Percentiles rank a stretch among this genome's conserved stretches.
Conservation (phyloP, 2,329 filamentous ascomycete species). For the Diplodia sapinea region DNA sequence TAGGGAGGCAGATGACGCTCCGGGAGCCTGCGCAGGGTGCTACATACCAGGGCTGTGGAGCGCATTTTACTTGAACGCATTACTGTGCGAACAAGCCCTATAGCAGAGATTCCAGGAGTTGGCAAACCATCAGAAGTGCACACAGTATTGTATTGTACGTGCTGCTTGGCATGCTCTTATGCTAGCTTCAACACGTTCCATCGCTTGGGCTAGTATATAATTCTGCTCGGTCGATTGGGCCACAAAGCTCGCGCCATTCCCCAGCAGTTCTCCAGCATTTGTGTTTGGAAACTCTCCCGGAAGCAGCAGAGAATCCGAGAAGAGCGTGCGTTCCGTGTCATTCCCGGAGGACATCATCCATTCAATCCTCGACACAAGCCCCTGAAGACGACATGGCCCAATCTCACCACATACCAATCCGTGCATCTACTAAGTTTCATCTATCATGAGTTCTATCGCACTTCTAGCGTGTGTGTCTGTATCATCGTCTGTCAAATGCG, state of each 20-base stretch:
- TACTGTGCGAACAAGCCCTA: background rate
- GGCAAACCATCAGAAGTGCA: too few relatives aligned
- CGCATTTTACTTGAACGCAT: background rate
- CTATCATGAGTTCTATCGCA: background rate
- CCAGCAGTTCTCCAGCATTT: background rate
- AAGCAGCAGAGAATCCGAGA: background rate
- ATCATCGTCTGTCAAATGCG: background rate
- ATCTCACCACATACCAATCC: background rate
- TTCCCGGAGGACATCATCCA: background rate
- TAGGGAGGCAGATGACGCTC: background rate
- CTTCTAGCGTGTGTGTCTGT: background rate
- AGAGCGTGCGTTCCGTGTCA: background rate
- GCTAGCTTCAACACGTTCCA: too few relatives aligned
- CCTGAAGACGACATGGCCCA: background rate
- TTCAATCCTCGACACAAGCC: background rate
- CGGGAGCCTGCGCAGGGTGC: too few relatives aligned
- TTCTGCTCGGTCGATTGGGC: too few relatives aligned
- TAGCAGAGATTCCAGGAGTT: background rate
- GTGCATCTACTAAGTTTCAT: background rate
- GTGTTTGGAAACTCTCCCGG: background rate
- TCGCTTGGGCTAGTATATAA: too few relatives aligned
- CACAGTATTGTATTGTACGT: too few relatives aligned
- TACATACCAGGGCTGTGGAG: too few relatives aligned
- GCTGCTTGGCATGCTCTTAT: too few relatives aligned
- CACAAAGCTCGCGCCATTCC: background rate